A percentile compares a stretch with the other conserved stretches of the same genome.
phyloP scores from a whole-genome alignment of 192 early-diverging fungal genomes.

The Gryganskiella cystojenkinii region DNA sequence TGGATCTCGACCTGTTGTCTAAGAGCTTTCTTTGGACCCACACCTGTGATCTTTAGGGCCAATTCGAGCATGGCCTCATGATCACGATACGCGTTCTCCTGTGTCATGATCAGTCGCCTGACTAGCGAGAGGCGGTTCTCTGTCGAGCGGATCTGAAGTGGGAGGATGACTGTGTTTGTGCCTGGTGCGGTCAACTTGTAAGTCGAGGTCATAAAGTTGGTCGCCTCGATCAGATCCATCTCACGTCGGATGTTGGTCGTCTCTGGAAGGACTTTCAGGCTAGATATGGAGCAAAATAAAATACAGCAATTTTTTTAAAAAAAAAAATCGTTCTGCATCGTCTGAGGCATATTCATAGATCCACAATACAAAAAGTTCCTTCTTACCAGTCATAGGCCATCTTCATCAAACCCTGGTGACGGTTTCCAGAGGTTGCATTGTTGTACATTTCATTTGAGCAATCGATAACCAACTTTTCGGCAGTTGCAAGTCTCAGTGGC shows the following conservation, averaged over 20 bases:
- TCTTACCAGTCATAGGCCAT: constrained; percentile 77
- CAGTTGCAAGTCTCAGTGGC: constrained; percentile 53
- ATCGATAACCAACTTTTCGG: constrained; percentile 74
- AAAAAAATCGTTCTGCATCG: not conserved
- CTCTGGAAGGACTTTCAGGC: constrained; percentile 69
- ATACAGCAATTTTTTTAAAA: not conserved
- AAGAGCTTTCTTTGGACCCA: constrained; percentile 23
- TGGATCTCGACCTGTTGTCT: constrained; percentile 57
- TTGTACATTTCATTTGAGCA: constrained; percentile 78
- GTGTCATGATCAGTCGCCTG: constrained; percentile 63
- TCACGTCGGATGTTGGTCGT: constrained; percentile 65
- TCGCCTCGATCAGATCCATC: constrained; percentile 77
- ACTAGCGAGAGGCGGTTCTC: constrained; percentile 71
- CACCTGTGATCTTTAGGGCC: constrained; percentile 56
- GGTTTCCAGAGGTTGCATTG: constrained; percentile 75
- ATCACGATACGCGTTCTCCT: constrained; percentile 59
- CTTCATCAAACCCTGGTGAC: constrained; percentile 74
- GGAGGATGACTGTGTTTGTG: constrained; percentile 61
- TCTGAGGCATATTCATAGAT: not conserved
- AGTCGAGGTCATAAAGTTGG: constrained; percentile 67
- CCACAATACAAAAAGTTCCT: too few relatives aligned
- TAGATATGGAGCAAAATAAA: constrained; percentile 20
- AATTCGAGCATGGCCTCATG: constrained; percentile 66
- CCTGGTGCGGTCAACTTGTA: constrained; percentile 59
- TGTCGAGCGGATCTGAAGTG: constrained; percentile 76